Percentiles rank a stretch among this genome's conserved stretches.
Evolutionary conservation across 805 yeast species (phyloP).

Genomic region (Kodamaea jinghongensis): DNA sequence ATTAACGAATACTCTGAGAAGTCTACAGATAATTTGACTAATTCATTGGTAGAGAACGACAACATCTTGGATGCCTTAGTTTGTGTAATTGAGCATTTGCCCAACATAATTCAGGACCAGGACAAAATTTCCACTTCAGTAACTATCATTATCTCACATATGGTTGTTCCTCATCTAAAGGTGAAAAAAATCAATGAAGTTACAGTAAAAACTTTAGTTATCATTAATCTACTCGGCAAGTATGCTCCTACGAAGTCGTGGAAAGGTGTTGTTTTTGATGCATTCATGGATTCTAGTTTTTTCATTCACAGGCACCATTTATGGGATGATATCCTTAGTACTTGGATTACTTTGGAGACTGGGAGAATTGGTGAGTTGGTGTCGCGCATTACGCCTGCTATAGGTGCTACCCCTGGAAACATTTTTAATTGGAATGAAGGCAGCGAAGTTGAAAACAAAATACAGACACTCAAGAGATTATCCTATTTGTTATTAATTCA

Average conservation of each 20-base stretch:
- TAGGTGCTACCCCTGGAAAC: conserved; percentile 52
- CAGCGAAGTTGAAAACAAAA: conserved; percentile 55
- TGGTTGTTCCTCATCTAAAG: conserved; percentile 53
- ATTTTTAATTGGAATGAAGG: conserved; percentile 70
- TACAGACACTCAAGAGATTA: conserved; percentile 56
- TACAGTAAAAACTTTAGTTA: conserved; percentile 39
- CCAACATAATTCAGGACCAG: conserved; percentile 47
- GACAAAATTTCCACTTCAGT: conserved; percentile 58
- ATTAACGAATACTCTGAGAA: conserved; percentile 13
- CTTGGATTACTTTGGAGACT: conserved; percentile 66
- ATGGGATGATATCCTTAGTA: conserved; percentile 57
- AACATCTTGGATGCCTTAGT: conserved; percentile 40
- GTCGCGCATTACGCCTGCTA: conserved; percentile 27
- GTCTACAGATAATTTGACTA: conserved; percentile 5
- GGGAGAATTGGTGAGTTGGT: conserved; percentile 55
- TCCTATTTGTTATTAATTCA: conserved; percentile 62
- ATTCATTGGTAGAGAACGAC: conserved; percentile 30
- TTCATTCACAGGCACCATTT: conserved; percentile 35
- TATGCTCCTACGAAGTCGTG: conserved; percentile 49
- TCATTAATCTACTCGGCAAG: conserved; percentile 42
- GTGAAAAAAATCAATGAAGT: conserved; percentile 37
- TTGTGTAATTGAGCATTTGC: conserved; percentile 35
- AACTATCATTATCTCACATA: conserved; percentile 50
- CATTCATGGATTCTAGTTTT: conserved; percentile 58
- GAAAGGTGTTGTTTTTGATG: conserved; percentile 63